Base-by-base conservation (phyloP, 345 rosid species). In the Citrus hindsii region DNA sequence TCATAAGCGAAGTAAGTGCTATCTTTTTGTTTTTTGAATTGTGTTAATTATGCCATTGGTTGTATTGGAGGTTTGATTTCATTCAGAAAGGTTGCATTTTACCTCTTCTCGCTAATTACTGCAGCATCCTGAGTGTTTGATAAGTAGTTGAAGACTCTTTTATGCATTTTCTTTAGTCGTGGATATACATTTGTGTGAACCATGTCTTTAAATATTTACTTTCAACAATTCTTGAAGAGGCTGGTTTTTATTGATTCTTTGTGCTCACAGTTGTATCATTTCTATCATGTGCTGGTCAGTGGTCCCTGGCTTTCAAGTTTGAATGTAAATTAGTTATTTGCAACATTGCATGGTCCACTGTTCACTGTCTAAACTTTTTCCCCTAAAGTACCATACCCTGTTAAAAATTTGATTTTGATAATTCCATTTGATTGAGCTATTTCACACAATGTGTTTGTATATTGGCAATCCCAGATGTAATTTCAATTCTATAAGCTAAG, bases 1-100 rank as follows among this genome's bases (percentile, higher is more conserved):
- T 86, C 88, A 94, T 68, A 86, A 86, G 83, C 78, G 93, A 89
- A 91, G 99, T 92, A 82, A 82, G 90, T 86, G 33, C 56, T 18
- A 32, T 14, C 1, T 33, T 35, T 66, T 16, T 46, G 2, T 64
- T 51, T 70, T 74, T 32, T 14, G 35, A 55, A 22, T 48, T 64
- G 73, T 46, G 18, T 13, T 1, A 69, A 25, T 2, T 25, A 2
- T 42, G 55, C 3, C 7, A 2, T 60, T 73, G 33, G 24, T 37
- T 74, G 5, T 37, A 24, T 71, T 22, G 58, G 37, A 35, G 25
- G 24, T 51, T 35, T 58, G 33, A 21, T 46, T 30, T 75, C 27
- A 5, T 55, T 63, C 9, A 60, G 9, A 60, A 74, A 60, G 38
- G 0, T 38, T 38, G 5, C 12, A 16, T 22, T 48, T 74, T 40